A percentile compares a stretch with the other conserved stretches of the same genome.
Evolutionary conservation across 208 protist species (phyloP).

Genomic region (Crithidia fasciculata): DNA sequence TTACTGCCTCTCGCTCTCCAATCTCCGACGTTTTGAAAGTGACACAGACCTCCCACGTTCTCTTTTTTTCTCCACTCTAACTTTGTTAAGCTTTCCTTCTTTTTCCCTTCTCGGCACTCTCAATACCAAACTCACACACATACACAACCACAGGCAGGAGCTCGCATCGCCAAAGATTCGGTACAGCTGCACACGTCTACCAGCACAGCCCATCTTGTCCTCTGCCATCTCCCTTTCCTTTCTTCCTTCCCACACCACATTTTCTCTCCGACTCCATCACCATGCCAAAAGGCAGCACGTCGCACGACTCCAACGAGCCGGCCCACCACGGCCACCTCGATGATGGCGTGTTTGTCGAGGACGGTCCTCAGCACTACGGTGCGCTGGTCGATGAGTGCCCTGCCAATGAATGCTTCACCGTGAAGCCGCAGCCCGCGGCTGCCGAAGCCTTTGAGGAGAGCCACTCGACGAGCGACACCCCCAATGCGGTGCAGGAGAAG

Average conservation of each 20-base stretch:
- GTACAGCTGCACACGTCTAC: not conserved
- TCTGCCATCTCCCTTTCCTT: not conserved
- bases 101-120: not conserved
- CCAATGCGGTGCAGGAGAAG: slow-evolving; percentile 52
- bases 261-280: not conserved
- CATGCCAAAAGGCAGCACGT: not conserved
- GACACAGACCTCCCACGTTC: not conserved
- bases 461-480: slow-evolving; percentile 13
- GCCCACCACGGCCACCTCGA: not conserved
- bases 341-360: not conserved
- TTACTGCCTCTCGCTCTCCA: too few species aligned
- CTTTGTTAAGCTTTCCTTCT: not conserved
- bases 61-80: not conserved
- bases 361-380: not conserved
- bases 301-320: not conserved
- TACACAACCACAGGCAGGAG: not conserved
- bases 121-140: too few species aligned
- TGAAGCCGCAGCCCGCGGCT: too few species aligned
- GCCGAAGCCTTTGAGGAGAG: not conserved
- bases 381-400: not conserved
- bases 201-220: not conserved
- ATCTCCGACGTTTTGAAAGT: not conserved
- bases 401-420: not conserved
- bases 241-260: not conserved
- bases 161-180: not conserved